Base-by-base conservation (phyloP, 495 filamentous ascomycete genomes). In the Margaritispora aquatica region DNA sequence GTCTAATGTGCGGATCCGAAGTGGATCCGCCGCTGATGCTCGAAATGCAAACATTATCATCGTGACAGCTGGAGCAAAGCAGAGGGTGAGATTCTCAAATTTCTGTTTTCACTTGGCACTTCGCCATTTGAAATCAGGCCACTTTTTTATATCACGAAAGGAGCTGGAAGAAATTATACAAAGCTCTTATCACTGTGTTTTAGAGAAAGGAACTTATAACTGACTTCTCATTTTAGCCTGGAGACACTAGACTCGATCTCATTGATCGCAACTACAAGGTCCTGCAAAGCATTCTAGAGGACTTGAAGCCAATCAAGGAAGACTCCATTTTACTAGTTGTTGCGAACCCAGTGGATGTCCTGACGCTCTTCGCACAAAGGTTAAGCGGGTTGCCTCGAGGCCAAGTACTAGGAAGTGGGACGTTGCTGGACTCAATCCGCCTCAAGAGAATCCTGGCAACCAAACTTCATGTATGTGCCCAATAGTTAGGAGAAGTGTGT, bases 331-430 rank as follows among this genome's bases (percentile, higher is more conserved):
- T 79, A 0, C 67, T 79, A 0, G 57, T 78, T 13, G 75, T 78
- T 2, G 67, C 76, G 9, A 78, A 79, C 66, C 76, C 76, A 0
- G 75, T 79, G 48, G 76, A 79, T 63, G 64, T 78, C 1, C 63
- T 78, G n/a, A 78, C 76, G 15, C 66, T 69, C 22, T 63, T 75
- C 19, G 73, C 71, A 0, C 68, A 67, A 19, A 60, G 70, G 48
- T 38, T 75, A 2, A 69, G 68, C 1, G 70, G 74, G 1, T 66
- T 78, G 0, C 73, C 74, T 0, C 56, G 55, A 7, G 54, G 48
- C 2, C 74, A 75, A 54, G 74, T 78, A 21, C 41, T 78, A 21
- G 75, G 75, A 2, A 68, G 70, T 9, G 75, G 75, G 11, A 77
- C 74, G 0, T 69, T 69, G 52, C 66, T 77, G 2, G 73, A 77